These are phyloP conservation scores for Nidula niveotomentosa DNA, from an alignment of 1,284 basidiomycete species.

Conservation along the genomic window DNA sequence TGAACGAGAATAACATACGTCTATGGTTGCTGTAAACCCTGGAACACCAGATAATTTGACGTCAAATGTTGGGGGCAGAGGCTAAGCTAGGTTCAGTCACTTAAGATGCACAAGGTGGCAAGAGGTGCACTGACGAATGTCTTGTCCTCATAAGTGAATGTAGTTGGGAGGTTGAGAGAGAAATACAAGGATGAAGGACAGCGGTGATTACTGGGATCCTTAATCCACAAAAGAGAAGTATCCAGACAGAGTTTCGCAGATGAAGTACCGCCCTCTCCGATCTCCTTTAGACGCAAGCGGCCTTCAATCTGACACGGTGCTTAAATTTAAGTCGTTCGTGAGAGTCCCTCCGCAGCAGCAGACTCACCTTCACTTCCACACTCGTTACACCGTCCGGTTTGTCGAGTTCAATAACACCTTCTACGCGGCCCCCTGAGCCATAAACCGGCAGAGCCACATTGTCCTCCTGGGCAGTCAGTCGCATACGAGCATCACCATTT, in stretches of 20 bases:
- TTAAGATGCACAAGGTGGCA: neutral
- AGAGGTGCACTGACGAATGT: slow-evolving; percentile 48
- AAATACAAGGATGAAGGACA: slow-evolving; percentile 59
- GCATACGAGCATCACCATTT: slow-evolving; percentile 48
- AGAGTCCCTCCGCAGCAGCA: slow-evolving; percentile 6
- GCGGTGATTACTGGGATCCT: slow-evolving; percentile 33
- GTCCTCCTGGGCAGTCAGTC: slow-evolving; percentile 51
- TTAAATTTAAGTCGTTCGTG: neutral
- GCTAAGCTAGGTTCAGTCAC: slow-evolving; percentile 28
- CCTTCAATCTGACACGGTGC: slow-evolving; percentile 52
- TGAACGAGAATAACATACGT: slow-evolving; percentile 23
- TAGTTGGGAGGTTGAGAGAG: slow-evolving; percentile 52
- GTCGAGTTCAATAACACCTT: slow-evolving; percentile 55
- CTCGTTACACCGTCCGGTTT: slow-evolving; percentile 56
- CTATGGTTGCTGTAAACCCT: slow-evolving; percentile 60
- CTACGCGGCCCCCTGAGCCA: slow-evolving; percentile 47
- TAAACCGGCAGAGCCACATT: slow-evolving; percentile 54
- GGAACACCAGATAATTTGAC: slow-evolving; percentile 64
- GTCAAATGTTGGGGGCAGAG: slow-evolving; percentile 63
- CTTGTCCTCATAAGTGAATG: slow-evolving; percentile 53
- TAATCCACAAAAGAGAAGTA: slow-evolving; percentile 56
- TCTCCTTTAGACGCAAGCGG: slow-evolving; percentile 54
- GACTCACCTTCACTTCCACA: slow-evolving; percentile 62
- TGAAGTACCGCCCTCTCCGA: slow-evolving; percentile 61
- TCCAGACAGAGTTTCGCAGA: slow-evolving; percentile 51